phyloP scores from a whole-genome alignment of 2,329 filamentous ascomycete species.

The Akanthomyces uredinophilus region DNA sequence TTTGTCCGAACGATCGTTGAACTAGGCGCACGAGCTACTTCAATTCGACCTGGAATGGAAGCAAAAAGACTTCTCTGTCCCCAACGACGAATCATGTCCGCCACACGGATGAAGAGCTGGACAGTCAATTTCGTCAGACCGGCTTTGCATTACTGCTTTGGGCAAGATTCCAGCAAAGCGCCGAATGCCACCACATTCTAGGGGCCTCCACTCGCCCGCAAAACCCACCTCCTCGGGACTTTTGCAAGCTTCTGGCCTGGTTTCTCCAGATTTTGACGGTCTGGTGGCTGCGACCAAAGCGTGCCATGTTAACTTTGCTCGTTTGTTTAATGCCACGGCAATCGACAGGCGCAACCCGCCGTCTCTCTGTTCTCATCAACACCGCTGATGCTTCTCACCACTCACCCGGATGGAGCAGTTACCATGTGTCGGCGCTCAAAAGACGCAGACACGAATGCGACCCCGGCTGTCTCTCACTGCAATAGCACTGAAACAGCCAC shows the following conservation, averaged over 20 bases:
- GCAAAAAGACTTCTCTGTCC: neutral
- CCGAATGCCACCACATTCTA: neutral
- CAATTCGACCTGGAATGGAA: neutral
- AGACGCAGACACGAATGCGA: neutral
- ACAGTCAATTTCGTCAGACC: neutral
- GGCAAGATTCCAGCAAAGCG: neutral
- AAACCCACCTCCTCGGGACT: neutral
- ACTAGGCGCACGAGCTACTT: neutral
- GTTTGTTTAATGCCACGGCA: neutral
- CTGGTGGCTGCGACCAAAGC: neutral
- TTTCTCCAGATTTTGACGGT: neutral
- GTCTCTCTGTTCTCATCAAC: neutral
- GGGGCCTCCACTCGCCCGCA: constrained; percentile 4
- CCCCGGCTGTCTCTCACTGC: neutral
- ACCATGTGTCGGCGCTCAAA: neutral
- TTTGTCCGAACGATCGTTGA: neutral
- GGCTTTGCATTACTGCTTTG: constrained; percentile 4
- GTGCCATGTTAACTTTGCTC: neutral
- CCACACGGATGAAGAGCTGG: neutral
- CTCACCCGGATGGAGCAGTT: neutral
- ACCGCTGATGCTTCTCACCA: neutral
- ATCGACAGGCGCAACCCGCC: neutral
- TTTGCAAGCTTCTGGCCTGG: constrained; percentile 3
- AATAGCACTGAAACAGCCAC: neutral
- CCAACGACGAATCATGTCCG: neutral